A percentile compares a stretch with the other conserved stretches of the same genome.
Evolutionary conservation across 2,329 filamentous ascomycete genomes (phyloP).

Genomic region (Xylariaceae sp.): DNA sequence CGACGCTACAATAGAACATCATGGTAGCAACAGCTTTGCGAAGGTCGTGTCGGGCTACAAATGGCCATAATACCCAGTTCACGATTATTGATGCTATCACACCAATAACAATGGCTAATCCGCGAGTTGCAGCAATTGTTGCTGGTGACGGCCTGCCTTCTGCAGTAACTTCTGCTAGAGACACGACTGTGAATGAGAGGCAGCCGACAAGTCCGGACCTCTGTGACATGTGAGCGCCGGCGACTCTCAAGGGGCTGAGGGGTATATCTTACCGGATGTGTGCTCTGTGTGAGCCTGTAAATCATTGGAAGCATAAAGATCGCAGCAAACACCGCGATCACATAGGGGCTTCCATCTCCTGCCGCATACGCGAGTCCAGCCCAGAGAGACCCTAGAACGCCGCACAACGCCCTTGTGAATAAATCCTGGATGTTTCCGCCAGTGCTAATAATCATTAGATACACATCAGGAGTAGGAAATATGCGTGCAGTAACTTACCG

Average conservation of each 20-base stretch:
- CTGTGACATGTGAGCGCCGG: conserved; percentile 33
- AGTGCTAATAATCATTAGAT: conserved; percentile 39
- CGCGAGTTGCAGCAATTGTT: conserved; percentile 49
- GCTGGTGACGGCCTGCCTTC: conserved; percentile 39
- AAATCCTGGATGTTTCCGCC: conserved; percentile 63
- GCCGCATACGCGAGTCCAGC: conserved; percentile 55
- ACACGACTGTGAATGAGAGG: conserved; percentile 58
- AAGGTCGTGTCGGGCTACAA: conserved; percentile 61
- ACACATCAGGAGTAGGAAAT: background rate
- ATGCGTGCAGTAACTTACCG: conserved; percentile 36
- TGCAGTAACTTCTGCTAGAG: conserved; percentile 45
- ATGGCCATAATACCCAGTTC: conserved; percentile 65
- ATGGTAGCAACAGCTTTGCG: conserved; percentile 57
- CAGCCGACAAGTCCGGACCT: conserved; percentile 62
- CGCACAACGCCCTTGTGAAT: conserved; percentile 52
- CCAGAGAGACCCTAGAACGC: conserved; percentile 57
- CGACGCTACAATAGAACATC: conserved; percentile 60
- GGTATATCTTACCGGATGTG: conserved; percentile 48
- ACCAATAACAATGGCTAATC: conserved; percentile 55
- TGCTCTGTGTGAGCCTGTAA: conserved; percentile 57
- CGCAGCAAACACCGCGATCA: conserved; percentile 57
- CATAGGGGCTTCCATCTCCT: conserved; percentile 55
- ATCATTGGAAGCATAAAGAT: conserved; percentile 64
- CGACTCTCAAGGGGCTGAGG: background rate
- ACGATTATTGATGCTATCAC: conserved; percentile 56